A percentile compares a stretch with the other conserved stretches of the same genome.
Conservation (phyloP, 225 moss, liverwort and hornwort genomes). For the Climacium dendroides region DNA sequence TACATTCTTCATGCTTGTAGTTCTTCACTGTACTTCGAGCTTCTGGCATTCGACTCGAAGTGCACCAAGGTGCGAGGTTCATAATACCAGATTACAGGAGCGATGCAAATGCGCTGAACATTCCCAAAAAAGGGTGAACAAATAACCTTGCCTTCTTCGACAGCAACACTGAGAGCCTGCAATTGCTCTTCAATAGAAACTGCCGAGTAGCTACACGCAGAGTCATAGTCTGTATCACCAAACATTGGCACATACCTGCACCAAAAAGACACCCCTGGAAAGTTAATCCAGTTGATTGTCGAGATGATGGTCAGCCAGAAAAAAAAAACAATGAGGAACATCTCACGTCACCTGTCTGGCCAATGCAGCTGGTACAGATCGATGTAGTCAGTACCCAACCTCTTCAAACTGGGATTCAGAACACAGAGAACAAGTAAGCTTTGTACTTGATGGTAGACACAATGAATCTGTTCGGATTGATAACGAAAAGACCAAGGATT, state of each 20-base stretch:
- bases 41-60: neutral
- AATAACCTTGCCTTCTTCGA: conserved; percentile 62
- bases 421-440: neutral
- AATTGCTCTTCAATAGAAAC: conserved; percentile 73
- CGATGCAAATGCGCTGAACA: neutral
- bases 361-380: conserved; percentile 88
- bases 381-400: conserved; percentile 72
- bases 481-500: neutral
- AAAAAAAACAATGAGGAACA: neutral
- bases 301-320: neutral
- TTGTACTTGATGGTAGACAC: neutral
- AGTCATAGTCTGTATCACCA: conserved; percentile 64
- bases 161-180: conserved; percentile 49
- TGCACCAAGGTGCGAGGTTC: neutral
- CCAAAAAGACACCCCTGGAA: neutral
- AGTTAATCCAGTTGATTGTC: neutral
- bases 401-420: conserved; percentile 48
- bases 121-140: neutral
- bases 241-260: conserved; percentile 88
- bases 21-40: neutral
- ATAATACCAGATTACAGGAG: neutral
- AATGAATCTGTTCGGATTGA: neutral
- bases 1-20: neutral
- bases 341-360: conserved; percentile 62
- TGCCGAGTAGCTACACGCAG: conserved; percentile 38